Evolutionary conservation across 1,284 basidiomycete species (phyloP).

Genomic region (Lentinus polychrous): DNA sequence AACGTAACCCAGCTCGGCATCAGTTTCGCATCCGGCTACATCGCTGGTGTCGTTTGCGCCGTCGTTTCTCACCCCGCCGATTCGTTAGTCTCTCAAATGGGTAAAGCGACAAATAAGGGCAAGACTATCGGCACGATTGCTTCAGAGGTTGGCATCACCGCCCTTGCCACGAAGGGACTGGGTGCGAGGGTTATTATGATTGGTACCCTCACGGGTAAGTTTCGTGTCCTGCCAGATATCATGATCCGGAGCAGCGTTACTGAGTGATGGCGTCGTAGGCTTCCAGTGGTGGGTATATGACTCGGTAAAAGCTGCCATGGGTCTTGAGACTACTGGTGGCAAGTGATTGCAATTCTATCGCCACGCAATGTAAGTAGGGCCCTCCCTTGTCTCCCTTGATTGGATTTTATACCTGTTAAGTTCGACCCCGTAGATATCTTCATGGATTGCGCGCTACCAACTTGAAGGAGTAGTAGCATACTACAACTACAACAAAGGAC

Average conservation of each 20-base stretch:
- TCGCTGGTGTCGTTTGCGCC: constrained; percentile 77
- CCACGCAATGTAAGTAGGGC: not conserved
- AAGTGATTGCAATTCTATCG: constrained; percentile 43
- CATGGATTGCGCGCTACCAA: no score
- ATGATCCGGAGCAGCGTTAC: not conserved
- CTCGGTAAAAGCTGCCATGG: constrained; percentile 72
- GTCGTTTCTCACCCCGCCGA: constrained; percentile 81
- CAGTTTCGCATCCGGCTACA: constrained; percentile 76
- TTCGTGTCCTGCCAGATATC: not conserved
- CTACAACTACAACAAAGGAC: no score
- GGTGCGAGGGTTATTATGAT: constrained; percentile 79
- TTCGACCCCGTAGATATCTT: no score
- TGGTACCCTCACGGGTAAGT: constrained; percentile 61
- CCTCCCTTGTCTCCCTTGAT: no score
- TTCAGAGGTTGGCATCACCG: constrained; percentile 53
- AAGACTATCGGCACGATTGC: constrained; percentile 64
- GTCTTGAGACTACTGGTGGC: constrained; percentile 78
- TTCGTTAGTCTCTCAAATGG: constrained; percentile 72
- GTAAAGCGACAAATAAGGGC: constrained; percentile 72
- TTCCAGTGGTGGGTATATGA: constrained; percentile 93
- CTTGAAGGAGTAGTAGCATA: no score
- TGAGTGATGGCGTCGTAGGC: constrained; percentile 25
- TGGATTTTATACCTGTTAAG: no score
- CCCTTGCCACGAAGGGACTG: constrained; percentile 72
- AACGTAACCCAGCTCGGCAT: constrained; percentile 72